A percentile compares a stretch with the other conserved stretches of the same genome.
These are phyloP conservation scores for Ceratocystis albifundus DNA, from an alignment of 2,329 filamentous ascomycete species.

Conservation along the genomic window DNA sequence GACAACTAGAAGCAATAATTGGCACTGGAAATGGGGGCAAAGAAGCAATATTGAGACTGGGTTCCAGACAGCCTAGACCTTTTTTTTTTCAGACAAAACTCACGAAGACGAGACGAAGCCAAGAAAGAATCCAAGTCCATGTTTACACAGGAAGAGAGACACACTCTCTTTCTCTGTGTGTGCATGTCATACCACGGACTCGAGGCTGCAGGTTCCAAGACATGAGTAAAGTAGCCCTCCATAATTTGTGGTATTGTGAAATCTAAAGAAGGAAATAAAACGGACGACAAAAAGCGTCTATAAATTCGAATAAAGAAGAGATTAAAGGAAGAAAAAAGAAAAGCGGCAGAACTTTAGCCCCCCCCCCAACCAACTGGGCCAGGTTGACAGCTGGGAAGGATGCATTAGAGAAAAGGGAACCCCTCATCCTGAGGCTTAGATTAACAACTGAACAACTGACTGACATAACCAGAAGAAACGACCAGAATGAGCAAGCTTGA, in stretches of 20 bases:
- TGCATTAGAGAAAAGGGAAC: not conserved
- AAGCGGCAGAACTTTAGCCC: not conserved
- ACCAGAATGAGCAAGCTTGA: too few species aligned
- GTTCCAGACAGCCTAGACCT: too few species aligned
- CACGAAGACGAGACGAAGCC: too few species aligned
- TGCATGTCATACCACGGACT: too few species aligned
- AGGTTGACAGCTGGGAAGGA: not conserved
- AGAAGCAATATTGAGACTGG: not conserved
- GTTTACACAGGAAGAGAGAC: too few species aligned
- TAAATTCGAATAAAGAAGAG: not conserved
- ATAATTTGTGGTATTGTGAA: not conserved
- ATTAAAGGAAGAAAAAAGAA: not conserved
- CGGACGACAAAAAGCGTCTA: not conserved
- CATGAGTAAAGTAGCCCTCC: not conserved
- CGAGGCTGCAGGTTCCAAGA: too few species aligned
- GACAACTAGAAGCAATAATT: too few species aligned
- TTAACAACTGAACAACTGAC: slow-evolving; percentile 11
- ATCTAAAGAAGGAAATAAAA: not conserved
- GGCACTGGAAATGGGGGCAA: not conserved
- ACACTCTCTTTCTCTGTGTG: too few species aligned
- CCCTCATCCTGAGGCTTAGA: slow-evolving; percentile 3
- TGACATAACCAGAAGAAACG: not conserved
- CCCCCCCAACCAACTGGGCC: not conserved
- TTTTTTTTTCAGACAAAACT: too few species aligned
- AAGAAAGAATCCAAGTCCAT: too few species aligned